Evolutionary conservation across 352 stramenopile species (phyloP), one percentile per base, ranked within the genome.

Genomic region (Globisporangium yorkense): DNA sequence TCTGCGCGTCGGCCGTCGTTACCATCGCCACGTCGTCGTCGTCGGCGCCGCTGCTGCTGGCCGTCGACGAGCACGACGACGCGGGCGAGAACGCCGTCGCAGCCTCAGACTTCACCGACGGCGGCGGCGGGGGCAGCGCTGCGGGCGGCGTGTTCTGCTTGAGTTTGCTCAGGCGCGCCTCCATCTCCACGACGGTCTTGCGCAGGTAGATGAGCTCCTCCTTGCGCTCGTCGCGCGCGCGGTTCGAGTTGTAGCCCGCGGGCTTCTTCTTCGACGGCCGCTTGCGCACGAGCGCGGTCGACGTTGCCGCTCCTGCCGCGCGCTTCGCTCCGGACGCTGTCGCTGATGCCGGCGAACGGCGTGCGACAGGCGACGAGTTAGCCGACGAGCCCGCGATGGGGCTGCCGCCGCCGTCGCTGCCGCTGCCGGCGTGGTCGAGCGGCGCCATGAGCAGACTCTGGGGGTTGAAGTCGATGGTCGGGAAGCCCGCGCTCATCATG

Each of bases 131-230:
- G 0, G 21, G 20, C 15, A 21, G 47, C 29, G 47, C 7, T 27
- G 24, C 9, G 7, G 44, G 13, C 4, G 47, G 37, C 56, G 39
- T 21, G 33, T 29, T 61, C 24, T 74, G 57, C 56, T 74, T 62
- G 45, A 80, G 58, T 8, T 66, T 76, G 51, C 60, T 27, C 21
- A 65, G 48, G 15, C 51, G 53, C 48, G 40, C 59, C 59, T 84
- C 67, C 74, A 84, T 77, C 47, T 77, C 79, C 41, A 70, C 56
- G 45, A 87, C 74, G 37, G 64, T 80, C 54, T 81, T 73, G 62
- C 75, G 75, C 46, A 88, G 57, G 61, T 87, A 87, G 39, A 87
- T 77, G 37, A 88, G 71, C 63, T 88, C 78, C 41, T 88, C 74
- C 56, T 85, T 84, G 49, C 72, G 74, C 63, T 81, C 68, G 54